Evolutionary conservation across 768 basidiomycete genomes (phyloP), one percentile per base, ranked within the genome.

Genomic region (Russula olivacea): DNA sequence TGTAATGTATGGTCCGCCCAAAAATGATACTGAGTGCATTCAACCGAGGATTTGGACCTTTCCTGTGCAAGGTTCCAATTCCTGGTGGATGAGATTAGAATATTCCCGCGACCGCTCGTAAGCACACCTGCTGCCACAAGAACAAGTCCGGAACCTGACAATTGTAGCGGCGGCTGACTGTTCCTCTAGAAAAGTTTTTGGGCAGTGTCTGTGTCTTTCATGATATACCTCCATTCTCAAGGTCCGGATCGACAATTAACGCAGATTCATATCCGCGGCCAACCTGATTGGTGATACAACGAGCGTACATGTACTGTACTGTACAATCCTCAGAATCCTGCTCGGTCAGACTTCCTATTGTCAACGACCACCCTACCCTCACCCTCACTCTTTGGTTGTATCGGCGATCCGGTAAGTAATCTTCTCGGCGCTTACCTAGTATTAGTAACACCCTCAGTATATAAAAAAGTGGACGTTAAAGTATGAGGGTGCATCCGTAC

Each of bases 371-470:
- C 28, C 28, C 28, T n/a, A n/a, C 25, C 30, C 5, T 30, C 32
- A 12, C 36, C 30, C 30, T 55, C 52, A 61, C 41, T 62, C 61
- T 11, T 34, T 61, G n/a, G 55, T 32, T 10, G 61, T 65, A 30
- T 65, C 64, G 19, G 61, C 34, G 38, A 65, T 61, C 30, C 61
- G 52, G 49, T 63, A 65, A 14, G 40, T 54, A 17, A 65, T 52
- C 47, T 65, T 65, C 52, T 65, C 61, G 10, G 25, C 64, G 30
- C 64, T 65, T 25, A 65, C 64, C 64, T 65, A 14, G 4, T 34
- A 23, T 36, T 36, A 36, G 11, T 2, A 12, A 40, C 15, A 40
- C 38, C 15, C 45, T 50, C 38, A 55, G 12, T 5, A 12, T 28
- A 17, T 17, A 54, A 12, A 30, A 7, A 32, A 38, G 2, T 30